phyloP scores from a whole-genome alignment of 768 basidiomycete species.

The Lentinula edodes region DNA sequence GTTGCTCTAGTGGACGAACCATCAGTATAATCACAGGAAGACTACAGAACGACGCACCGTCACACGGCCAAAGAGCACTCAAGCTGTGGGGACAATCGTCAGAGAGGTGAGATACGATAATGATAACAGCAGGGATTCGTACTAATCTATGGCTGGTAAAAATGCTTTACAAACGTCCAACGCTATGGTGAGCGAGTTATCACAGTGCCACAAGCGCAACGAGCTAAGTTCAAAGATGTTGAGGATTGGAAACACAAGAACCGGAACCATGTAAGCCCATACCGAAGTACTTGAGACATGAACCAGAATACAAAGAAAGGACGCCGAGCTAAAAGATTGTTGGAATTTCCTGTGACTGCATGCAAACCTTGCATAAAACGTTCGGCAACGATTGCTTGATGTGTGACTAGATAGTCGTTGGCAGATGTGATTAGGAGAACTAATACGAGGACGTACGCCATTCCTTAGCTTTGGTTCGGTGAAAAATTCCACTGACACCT shows the following conservation, averaged over 20 bases:
- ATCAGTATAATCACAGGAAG: background rate
- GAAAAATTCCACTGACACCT: conserved; percentile 39
- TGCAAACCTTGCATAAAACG: conserved; percentile 56
- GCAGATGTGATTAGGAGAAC: conserved; percentile 1
- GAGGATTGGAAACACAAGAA: conserved; percentile 4
- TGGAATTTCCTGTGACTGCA: conserved; percentile 51
- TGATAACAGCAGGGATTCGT: conserved; percentile 11
- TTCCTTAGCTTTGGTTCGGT: conserved; percentile 55
- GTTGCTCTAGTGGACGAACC: conserved; percentile 36
- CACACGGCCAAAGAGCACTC: conserved; percentile 59
- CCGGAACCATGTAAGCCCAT: conserved; percentile 10
- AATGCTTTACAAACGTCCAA: conserved; percentile 59
- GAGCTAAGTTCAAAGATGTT: conserved; percentile 29
- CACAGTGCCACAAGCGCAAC: conserved; percentile 55
- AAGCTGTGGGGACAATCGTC: conserved; percentile 26
- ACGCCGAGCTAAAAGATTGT: conserved; percentile 44
- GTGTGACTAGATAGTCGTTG: conserved; percentile 36
- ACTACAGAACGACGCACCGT: conserved; percentile 32
- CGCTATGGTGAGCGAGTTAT: conserved; percentile 51
- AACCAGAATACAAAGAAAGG: conserved; percentile 76
- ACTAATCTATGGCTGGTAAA: conserved; percentile 58
- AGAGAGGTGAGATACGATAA: conserved; percentile 2
- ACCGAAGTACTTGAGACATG: conserved; percentile 64
- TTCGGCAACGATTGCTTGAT: conserved; percentile 55
- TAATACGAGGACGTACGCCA: conserved; percentile 48